Evolutionary conservation across 768 basidiomycete genomes (phyloP), one percentile per base, ranked within the genome.

Genomic region (Xerocomus potaroensis): DNA sequence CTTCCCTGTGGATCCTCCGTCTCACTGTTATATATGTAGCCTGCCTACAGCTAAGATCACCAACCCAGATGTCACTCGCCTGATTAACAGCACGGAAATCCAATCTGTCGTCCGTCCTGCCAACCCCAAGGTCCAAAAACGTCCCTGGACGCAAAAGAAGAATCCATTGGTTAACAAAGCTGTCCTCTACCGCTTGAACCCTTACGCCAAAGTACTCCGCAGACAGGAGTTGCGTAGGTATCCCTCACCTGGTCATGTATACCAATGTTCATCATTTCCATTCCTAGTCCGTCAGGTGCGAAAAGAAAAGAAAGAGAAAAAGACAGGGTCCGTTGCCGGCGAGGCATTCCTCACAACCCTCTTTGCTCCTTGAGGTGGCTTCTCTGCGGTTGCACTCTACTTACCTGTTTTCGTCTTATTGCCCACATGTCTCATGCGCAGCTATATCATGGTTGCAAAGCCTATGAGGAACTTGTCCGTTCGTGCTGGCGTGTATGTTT

Each of bases 131-230:
- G 65, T 73, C 51, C 84, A 87, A 72, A 96, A 94, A 73, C 86
- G 94, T 64, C 92, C 93, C 50, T 93, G 89, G 90, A 90, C 92
- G 54, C 94, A 97, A 76, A 93, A 93, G 88, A 97, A 98, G 87
- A 97, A 96, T 78, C 92, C 94, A 43, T 80, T 96, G 61, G 69
- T 81, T 72, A 96, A 96, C 84, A 93, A 88, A 77, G 87, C 80
- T 41, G 74, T 94, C 59, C 83, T 94, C 66, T 94, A 93, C 91
- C 87, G 93, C 62, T 80, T 98, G 73, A 98, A 98, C 79, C 95
- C 95, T 43, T 97, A 98, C 72, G 95, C 94, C 61, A 95, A 95
- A 81, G 87, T 87, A 36, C 70, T 93, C 62, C 87, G 91, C 69
- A 77, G 87, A 58, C 87, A 92, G 63, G 91, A 95, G 66, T 71